Evolutionary conservation across 2,329 filamentous ascomycete species (phyloP).

Genomic region (Fusarium azukiicola): DNA sequence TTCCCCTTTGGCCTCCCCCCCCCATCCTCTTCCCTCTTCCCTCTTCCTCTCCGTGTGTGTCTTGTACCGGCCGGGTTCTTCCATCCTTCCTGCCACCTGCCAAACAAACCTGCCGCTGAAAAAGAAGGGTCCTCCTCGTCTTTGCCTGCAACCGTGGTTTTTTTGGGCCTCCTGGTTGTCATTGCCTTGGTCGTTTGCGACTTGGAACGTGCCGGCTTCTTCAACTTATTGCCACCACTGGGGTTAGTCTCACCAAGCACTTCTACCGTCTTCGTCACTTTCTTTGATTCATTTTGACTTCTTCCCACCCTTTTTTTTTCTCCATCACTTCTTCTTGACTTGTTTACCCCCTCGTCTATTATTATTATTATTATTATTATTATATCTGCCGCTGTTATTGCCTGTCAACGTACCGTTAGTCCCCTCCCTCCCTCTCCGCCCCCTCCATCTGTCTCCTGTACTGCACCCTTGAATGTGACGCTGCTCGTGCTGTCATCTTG

Average conservation of each 20-base stretch:
- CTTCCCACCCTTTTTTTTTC: constrained; percentile 33
- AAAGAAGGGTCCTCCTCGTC: constrained; percentile 30
- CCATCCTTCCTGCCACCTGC: constrained; percentile 41
- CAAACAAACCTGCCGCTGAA: constrained; percentile 31
- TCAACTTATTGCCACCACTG: constrained; percentile 38
- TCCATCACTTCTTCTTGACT: constrained; percentile 16
- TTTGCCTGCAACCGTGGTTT: constrained; percentile 39
- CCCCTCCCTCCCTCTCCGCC: constrained; percentile 14
- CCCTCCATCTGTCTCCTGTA: constrained; percentile 16
- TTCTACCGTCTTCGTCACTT: constrained; percentile 38
- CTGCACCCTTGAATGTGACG: constrained; percentile 38
- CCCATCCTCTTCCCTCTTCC: constrained; percentile 36
- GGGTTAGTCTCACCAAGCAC: constrained; percentile 41
- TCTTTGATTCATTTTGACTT: constrained; percentile 38
- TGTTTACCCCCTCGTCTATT: constrained; percentile 3
- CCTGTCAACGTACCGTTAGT: constrained; percentile 27
- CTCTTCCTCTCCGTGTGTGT: constrained; percentile 27
- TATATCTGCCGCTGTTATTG: constrained; percentile 11
- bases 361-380: constrained; percentile 1
- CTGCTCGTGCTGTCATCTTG: constrained; percentile 29
- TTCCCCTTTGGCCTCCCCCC: constrained; percentile 1
- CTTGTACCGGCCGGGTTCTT: constrained; percentile 42
- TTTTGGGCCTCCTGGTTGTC: constrained; percentile 38
- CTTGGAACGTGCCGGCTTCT: constrained; percentile 35
- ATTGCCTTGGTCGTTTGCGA: constrained; percentile 42